Percentiles rank a stretch among this genome's conserved stretches.
Conservation (phyloP, 345 rosid genomes). For the Alliaria petiolata region DNA sequence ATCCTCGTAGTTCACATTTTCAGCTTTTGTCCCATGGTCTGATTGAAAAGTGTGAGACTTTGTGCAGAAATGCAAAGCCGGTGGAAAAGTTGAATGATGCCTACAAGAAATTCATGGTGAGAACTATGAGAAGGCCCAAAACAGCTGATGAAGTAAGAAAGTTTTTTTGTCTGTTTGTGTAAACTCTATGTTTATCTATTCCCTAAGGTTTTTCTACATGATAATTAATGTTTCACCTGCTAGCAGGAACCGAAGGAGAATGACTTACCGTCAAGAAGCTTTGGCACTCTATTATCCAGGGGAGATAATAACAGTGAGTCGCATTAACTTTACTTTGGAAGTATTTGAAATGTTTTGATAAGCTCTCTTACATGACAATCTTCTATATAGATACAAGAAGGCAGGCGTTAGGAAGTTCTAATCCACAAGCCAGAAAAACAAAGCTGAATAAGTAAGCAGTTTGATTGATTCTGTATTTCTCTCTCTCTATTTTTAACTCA, state of each 20-base stretch:
- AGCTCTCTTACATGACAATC: background rate
- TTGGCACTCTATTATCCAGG: constrained; percentile 67
- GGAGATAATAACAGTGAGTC: constrained; percentile 56
- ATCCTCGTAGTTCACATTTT: background rate
- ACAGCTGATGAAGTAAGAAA: constrained; percentile 49
- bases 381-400: constrained; percentile 38
- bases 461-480: background rate
- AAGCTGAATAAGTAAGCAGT: constrained; percentile 53
- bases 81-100: constrained; percentile 69
- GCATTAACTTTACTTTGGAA: background rate
- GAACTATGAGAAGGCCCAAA: constrained; percentile 58
- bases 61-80: constrained; percentile 70
- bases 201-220: background rate
- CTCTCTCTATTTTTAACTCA: background rate
- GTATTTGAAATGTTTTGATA: background rate
- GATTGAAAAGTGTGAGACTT: background rate
- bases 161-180: background rate
- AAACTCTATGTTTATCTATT: background rate
- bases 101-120: constrained; percentile 62
- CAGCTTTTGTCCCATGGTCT: background rate
- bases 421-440: constrained; percentile 40
- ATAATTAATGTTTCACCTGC: background rate
- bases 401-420: constrained; percentile 38
- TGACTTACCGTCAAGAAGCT: constrained; percentile 55
- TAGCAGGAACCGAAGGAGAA: constrained; percentile 55